A percentile compares a stretch with the other conserved stretches of the same genome.
These are phyloP conservation scores for Castanospermum australe DNA, from an alignment of 306 rosid genomes.

Conservation along the genomic window DNA sequence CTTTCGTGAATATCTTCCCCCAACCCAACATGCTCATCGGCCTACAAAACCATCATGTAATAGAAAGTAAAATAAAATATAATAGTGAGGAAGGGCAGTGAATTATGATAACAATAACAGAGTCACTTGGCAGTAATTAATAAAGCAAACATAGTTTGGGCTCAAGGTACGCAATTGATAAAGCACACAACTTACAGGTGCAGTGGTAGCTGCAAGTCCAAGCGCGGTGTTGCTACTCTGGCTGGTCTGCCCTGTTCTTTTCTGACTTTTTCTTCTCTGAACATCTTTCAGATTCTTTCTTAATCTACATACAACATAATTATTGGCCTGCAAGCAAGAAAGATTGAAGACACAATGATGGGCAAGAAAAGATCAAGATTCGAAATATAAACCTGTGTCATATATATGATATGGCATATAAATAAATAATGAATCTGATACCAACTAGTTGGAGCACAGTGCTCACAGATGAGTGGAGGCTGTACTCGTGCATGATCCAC, in stretches of 20 bases:
- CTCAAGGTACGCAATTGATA: neutral
- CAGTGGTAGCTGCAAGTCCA: neutral
- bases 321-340: neutral
- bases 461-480: neutral
- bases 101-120: neutral
- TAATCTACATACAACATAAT: neutral
- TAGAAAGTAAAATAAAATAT: too few relatives aligned
- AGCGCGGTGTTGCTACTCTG: neutral
- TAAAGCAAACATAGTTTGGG: neutral
- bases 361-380: neutral
- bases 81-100: neutral
- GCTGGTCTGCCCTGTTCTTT: neutral
- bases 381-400: neutral
- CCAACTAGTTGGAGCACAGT: neutral
- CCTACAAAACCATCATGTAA: neutral
- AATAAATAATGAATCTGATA: too few relatives aligned
- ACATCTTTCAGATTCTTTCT: neutral
- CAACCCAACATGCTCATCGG: neutral
- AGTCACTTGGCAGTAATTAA: neutral
- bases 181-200: neutral
- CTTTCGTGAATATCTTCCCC: neutral
- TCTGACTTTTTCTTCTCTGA: neutral
- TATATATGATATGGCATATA: neutral
- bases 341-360: neutral
- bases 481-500: slow-evolving; percentile 26